Conservation (phyloP, 2,329 filamentous ascomycete genomes). For the Blastomyces silverae region DNA sequence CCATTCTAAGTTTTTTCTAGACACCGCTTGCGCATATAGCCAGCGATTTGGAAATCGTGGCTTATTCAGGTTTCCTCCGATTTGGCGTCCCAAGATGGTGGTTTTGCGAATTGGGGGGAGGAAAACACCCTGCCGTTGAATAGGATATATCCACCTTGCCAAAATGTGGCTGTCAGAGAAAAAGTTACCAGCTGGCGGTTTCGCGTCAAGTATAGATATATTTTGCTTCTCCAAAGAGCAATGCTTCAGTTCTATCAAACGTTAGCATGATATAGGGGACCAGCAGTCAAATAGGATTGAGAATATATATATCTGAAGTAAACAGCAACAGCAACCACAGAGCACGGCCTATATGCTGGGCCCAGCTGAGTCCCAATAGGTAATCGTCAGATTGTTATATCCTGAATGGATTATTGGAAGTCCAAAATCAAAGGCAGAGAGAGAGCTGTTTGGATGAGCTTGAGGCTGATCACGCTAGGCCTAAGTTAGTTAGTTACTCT, state of each 20-base stretch:
- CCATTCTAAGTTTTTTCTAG: no score
- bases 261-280: background rate
- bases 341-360: background rate
- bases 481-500: no score
- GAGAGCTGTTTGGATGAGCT: background rate
- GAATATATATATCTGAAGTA: background rate
- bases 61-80: background rate
- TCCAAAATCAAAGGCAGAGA: background rate
- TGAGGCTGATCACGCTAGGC: background rate
- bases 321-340: background rate
- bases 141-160: background rate
- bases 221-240: background rate
- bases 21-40: no score
- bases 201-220: no score
- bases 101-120: background rate
- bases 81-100: background rate
- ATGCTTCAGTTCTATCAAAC: background rate
- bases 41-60: background rate
- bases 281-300: background rate
- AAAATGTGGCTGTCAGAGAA: background rate
- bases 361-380: background rate
- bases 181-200: background rate
- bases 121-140: background rate
- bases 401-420: background rate
- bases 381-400: background rate